Evolutionary conservation across 352 stramenopile genomes (phyloP).

Genomic region (Phytophthora niederhauseri): DNA sequence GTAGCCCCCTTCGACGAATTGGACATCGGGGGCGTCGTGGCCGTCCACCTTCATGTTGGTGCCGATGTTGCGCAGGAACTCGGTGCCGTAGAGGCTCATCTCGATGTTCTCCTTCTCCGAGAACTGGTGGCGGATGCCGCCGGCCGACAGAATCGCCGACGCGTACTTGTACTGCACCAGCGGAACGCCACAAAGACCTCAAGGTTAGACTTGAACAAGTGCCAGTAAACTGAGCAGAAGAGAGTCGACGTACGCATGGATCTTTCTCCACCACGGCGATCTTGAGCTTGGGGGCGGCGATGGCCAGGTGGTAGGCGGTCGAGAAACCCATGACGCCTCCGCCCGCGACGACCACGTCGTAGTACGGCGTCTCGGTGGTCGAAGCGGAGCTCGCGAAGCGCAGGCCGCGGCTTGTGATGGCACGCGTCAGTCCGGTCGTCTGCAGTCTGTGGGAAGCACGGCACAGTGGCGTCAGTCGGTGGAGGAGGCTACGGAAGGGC

Average conservation of each 20-base stretch:
- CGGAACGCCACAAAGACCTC: background rate
- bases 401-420: slow-evolving; percentile 19
- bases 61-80: slow-evolving; percentile 66
- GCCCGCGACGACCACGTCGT: slow-evolving; percentile 82
- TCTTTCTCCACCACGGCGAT: slow-evolving; percentile 83
- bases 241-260: slow-evolving; percentile 46
- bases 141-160: slow-evolving; percentile 76
- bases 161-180: slow-evolving; percentile 79
- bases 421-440: slow-evolving; percentile 22
- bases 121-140: slow-evolving; percentile 86
- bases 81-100: slow-evolving; percentile 82
- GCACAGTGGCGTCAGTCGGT: slow-evolving; percentile 10
- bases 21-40: slow-evolving; percentile 67
- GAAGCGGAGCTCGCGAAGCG: slow-evolving; percentile 35
- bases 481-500: background rate
- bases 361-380: slow-evolving; percentile 43
- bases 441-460: slow-evolving; percentile 25
- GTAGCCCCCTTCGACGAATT: slow-evolving; percentile 85
- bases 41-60: slow-evolving; percentile 56
- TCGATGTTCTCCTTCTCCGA: slow-evolving; percentile 76
- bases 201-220: slow-evolving; percentile 6
- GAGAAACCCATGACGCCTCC: slow-evolving; percentile 88
- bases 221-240: background rate
- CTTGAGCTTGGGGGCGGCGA: slow-evolving; percentile 65
- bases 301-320: slow-evolving; percentile 84